A percentile compares a stretch with the other conserved stretches of the same genome.
Conservation (phyloP, 2,329 filamentous ascomycete genomes). For the Blastomyces parvus region DNA sequence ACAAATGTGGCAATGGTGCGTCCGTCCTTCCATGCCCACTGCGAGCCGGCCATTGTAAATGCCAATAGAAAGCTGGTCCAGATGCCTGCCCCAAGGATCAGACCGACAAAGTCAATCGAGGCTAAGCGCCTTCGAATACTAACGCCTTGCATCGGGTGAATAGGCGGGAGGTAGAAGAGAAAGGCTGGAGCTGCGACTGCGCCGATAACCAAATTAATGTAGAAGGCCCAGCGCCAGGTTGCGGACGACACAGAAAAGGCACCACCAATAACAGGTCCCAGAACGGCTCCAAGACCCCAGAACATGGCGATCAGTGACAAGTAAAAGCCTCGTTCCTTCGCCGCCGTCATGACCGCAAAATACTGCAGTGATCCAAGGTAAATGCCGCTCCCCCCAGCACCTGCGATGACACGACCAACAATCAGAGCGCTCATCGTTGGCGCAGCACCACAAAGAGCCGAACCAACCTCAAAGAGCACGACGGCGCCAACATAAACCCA, state of each 20-base stretch:
- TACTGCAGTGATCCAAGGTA: slow-evolving; percentile 18
- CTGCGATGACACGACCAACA: slow-evolving; percentile 23
- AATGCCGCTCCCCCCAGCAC: slow-evolving; percentile 24
- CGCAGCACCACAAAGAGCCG: slow-evolving; percentile 35
- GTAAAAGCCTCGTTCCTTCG: no score
- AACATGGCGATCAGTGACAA: no score
- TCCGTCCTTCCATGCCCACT: no score
- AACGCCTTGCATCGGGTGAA: no score
- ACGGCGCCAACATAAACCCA: slow-evolving; percentile 28
- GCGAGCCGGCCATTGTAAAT: no score
- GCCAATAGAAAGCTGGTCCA: no score
- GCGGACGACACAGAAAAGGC: neutral
- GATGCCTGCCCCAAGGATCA: neutral
- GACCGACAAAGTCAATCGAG: neutral
- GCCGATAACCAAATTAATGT: slow-evolving; percentile 9
- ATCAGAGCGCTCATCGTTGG: slow-evolving; percentile 41
- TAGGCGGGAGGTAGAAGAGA: neutral
- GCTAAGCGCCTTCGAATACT: no score
- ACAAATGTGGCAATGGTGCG: no score
- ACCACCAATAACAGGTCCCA: slow-evolving; percentile 10
- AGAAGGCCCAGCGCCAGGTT: slow-evolving; percentile 10
- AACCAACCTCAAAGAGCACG: slow-evolving; percentile 25
- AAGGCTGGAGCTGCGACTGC: slow-evolving; percentile 6
- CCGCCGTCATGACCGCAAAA: slow-evolving; percentile 8
- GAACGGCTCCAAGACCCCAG: slow-evolving; percentile 10